A percentile compares a stretch with the other conserved stretches of the same genome.
These are phyloP conservation scores for Cercospora brassicicola DNA, from an alignment of 2,329 filamentous ascomycete species.

Conservation along the genomic window DNA sequence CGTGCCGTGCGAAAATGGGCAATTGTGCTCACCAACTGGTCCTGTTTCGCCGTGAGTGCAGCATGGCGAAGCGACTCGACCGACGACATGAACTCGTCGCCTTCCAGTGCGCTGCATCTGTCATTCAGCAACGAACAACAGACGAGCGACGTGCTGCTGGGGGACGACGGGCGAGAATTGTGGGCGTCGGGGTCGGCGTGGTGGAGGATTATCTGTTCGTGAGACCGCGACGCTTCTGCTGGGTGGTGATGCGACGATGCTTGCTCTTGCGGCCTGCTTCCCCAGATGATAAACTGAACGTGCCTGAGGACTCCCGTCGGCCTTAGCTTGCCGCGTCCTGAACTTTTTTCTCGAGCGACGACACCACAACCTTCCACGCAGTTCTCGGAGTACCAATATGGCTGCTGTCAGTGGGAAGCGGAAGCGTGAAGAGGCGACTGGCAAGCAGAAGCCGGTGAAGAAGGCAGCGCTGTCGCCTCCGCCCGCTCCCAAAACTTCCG, in stretches of 20 bases:
- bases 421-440: constrained; percentile 12
- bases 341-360: background rate
- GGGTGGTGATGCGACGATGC: constrained; percentile 5
- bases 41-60: constrained; percentile 14
- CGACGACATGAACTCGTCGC: constrained; percentile 50
- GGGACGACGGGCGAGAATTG: background rate
- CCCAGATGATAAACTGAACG: background rate
- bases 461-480: constrained; percentile 7
- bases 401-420: constrained; percentile 8
- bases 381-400: background rate
- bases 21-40: constrained; percentile 10
- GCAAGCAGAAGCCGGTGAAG: constrained; percentile 18
- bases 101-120: constrained; percentile 49
- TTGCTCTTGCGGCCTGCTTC: background rate
- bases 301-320: background rate
- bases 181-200: constrained; percentile 4
- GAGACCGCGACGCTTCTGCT: constrained; percentile 5
- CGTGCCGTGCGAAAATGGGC: constrained; percentile 2
- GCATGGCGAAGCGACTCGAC: constrained; percentile 41
- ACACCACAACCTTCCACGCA: background rate
- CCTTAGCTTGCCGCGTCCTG: constrained; percentile 1
- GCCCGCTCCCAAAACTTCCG: constrained; percentile 3
- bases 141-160: constrained; percentile 24
- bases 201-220: constrained; percentile 8
- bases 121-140: constrained; percentile 41